These are phyloP conservation scores for Vanrija sp. DNA, from an alignment of 1,284 basidiomycete genomes.

Conservation along the genomic window DNA sequence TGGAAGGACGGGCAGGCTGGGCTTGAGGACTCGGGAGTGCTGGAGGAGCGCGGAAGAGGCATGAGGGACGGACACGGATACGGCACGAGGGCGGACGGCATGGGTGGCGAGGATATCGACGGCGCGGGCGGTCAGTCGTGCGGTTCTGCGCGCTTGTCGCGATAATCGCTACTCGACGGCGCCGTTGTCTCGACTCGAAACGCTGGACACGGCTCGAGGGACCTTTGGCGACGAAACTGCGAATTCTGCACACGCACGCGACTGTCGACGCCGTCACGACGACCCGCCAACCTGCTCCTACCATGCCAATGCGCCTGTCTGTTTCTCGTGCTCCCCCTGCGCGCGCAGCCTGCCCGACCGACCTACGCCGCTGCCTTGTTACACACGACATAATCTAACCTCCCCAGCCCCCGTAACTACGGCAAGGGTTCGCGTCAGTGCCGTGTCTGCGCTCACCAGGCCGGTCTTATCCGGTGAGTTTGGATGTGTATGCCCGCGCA, in stretches of 20 bases:
- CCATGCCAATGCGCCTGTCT: neutral
- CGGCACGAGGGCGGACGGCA: neutral
- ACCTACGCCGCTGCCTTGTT: neutral
- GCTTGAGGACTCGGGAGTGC: neutral
- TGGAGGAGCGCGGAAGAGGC: neutral
- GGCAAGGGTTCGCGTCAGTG: slow-evolving; percentile 94
- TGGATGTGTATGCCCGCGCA: slow-evolving; percentile 28
- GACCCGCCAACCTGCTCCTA: neutral
- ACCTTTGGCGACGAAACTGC: neutral
- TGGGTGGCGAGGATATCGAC: neutral
- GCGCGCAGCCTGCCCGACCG: neutral
- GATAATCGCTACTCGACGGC: neutral
- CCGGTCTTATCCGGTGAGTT: slow-evolving; percentile 73
- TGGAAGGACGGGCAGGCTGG: neutral
- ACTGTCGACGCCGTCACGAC: neutral
- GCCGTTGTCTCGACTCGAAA: neutral
- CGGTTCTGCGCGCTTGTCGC: neutral
- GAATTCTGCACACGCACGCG: neutral
- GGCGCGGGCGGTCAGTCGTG: no score
- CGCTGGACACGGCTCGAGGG: neutral
- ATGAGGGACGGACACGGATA: neutral
- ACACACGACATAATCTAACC: neutral
- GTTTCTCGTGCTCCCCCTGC: neutral
- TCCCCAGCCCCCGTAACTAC: slow-evolving; percentile 72
- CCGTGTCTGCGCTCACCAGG: slow-evolving; percentile 92